These are phyloP conservation scores for Alternaria gansuensis DNA, from an alignment of 2,329 filamentous ascomycete genomes.

Conservation along the genomic window DNA sequence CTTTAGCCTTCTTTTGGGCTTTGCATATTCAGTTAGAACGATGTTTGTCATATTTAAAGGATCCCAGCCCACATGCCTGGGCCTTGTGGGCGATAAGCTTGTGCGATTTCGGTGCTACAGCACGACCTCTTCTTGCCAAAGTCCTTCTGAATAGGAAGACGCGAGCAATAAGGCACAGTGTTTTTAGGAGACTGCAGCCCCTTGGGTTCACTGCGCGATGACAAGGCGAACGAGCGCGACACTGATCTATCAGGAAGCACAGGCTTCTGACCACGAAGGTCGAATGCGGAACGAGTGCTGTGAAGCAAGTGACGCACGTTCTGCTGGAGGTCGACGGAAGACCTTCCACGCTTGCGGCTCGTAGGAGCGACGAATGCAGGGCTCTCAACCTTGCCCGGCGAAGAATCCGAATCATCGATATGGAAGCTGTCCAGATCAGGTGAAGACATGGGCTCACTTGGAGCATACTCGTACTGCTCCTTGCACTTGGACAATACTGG, in stretches of 20 bases:
- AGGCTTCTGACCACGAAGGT: constrained; percentile 46
- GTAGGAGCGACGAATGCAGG: constrained; percentile 33
- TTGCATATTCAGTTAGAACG: constrained; percentile 14
- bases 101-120: constrained; percentile 68
- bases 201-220: constrained; percentile 43
- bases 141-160: constrained; percentile 57
- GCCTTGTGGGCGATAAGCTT: constrained; percentile 62
- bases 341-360: constrained; percentile 67
- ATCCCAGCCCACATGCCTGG: constrained; percentile 74
- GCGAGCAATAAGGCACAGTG: constrained; percentile 51
- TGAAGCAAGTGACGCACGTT: constrained; percentile 71
- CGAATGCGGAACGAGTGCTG: constrained; percentile 51
- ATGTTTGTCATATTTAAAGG: constrained; percentile 49
- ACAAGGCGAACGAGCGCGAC: constrained; percentile 46
- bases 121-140: constrained; percentile 71
- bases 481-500: constrained; percentile 51
- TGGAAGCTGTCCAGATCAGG: constrained; percentile 61
- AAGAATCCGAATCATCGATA: constrained; percentile 54
- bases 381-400: constrained; percentile 41
- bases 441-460: constrained; percentile 51
- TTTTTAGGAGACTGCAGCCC: constrained; percentile 53
- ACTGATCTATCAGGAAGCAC: constrained; percentile 51
- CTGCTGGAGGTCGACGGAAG: constrained; percentile 70
- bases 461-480: constrained; percentile 46
- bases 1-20: constrained; percentile 30